Percentiles rank a stretch among this genome's conserved stretches.
phyloP scores from a whole-genome alignment of 495 filamentous ascomycete species.

The Penicillium mononematosum region DNA sequence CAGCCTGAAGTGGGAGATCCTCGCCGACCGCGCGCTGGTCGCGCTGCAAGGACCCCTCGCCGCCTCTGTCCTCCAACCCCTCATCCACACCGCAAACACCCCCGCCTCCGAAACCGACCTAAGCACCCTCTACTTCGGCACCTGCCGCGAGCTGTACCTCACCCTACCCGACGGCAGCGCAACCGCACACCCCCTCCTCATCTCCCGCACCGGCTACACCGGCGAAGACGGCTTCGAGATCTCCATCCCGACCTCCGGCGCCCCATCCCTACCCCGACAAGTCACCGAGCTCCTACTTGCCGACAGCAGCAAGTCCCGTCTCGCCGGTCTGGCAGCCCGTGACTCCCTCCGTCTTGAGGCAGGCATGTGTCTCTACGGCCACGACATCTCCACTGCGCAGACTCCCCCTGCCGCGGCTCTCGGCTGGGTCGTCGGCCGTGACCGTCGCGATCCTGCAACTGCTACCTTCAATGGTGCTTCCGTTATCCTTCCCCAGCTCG shows the following conservation, averaged over 20 bases:
- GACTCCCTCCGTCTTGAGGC: slow-evolving; percentile 93
- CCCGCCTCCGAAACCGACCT: slow-evolving; percentile 54
- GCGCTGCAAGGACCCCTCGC: slow-evolving; percentile 86
- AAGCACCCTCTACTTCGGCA: slow-evolving; percentile 74
- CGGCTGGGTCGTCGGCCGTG: slow-evolving; percentile 80
- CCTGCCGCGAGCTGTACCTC: slow-evolving; percentile 57
- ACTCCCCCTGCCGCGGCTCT: slow-evolving; percentile 85
- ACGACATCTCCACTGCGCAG: slow-evolving; percentile 85
- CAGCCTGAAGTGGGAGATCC: slow-evolving; percentile 67
- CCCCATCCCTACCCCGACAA: slow-evolving; percentile 36
- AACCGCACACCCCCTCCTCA: slow-evolving; percentile 58
- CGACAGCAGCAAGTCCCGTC: slow-evolving; percentile 60
- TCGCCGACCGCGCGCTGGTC: slow-evolving; percentile 65
- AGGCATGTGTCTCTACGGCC: slow-evolving; percentile 98
- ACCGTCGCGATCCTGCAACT: slow-evolving; percentile 55
- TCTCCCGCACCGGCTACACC: slow-evolving; percentile 90
- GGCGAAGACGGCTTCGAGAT: slow-evolving; percentile 99
- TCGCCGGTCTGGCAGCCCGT: slow-evolving; percentile 86
- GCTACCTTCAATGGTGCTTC: slow-evolving; percentile 74
- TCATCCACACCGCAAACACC: slow-evolving; percentile 44
- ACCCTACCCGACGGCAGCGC: slow-evolving; percentile 46
- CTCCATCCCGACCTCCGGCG: slow-evolving; percentile 61
- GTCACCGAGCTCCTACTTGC: slow-evolving; percentile 64
- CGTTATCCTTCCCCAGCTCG: slow-evolving; percentile 68
- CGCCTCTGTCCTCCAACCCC: slow-evolving; percentile 58